Evolutionary conservation across 2,329 filamentous ascomycete species (phyloP), one percentile per base, ranked within the genome.

Genomic region (Penicillium glabrum): DNA sequence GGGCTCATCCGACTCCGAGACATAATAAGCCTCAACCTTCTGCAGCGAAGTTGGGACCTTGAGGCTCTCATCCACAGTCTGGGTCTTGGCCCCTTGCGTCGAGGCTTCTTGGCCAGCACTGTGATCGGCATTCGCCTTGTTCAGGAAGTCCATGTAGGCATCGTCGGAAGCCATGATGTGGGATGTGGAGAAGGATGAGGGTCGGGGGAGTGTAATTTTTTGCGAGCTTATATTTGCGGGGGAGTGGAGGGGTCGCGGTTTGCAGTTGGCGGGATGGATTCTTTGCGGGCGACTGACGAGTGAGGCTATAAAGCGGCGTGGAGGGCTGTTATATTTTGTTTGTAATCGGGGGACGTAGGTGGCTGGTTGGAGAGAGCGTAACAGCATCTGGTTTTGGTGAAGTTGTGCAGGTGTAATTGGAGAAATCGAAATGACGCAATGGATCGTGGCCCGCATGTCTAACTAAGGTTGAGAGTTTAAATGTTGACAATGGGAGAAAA

Each of bases 1-100:
- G 5, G 89, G 87, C 79, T 96, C 91, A 72, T 96, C 92, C 29
- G 90, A 86, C 57, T 96, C 93, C 60, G 89, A 95, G 16, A 84
- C 75, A 73, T 95, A 96, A 69, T 88, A 87, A 44, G 81, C 83
- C 56, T 88, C 79, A 50, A 82, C 77, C 49, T 81, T 78, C 53
- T 77, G 74, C 52, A 93, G 80, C 3, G 77, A 75, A 49, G 78
- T 74, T 7, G 92, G 90, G 52, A 92, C 82, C 73, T 51, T 82
- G 80, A 61, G 82, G 80, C 59, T 79, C 48, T 66, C 54, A 62
- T 79, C 72, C 35, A 81, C 76, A 7, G 75, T 69, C 57, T 76
- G 68, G 10, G 74, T 76, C 31, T 64, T 64, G 31, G 66, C 56
- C 41, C 61, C 62, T 56, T 66, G 57, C 53, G 61, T 58, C 43